These are phyloP conservation scores for Lolium multiflorum DNA, from an alignment of 176 grass and related monocot species.

Conservation along the genomic window DNA sequence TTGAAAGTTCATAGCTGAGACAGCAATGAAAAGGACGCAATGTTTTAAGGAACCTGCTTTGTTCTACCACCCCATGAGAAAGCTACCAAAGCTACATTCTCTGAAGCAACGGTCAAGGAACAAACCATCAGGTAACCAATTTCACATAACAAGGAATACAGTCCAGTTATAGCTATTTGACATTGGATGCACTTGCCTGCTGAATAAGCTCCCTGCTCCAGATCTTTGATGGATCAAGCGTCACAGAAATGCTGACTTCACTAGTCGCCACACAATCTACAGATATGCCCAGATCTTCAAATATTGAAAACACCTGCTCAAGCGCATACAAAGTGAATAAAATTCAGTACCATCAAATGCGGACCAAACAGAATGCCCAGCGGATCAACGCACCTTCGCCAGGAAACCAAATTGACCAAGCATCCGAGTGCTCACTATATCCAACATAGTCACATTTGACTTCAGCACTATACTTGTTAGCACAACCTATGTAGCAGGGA, in stretches of 20 bases:
- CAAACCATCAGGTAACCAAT: neutral
- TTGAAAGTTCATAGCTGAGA: neutral
- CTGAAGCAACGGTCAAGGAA: neutral
- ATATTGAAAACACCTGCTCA: conserved; percentile 88
- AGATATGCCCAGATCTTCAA: conserved; percentile 93
- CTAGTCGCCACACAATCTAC: conserved; percentile 95
- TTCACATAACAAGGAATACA: neutral
- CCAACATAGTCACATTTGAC: conserved; percentile 96
- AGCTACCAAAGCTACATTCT: neutral
- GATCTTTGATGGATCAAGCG: conserved; percentile 89
- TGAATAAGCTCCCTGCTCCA: conserved; percentile 85
- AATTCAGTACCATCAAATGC: conserved; percentile 8
- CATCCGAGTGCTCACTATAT: conserved; percentile 96
- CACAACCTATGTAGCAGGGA: conserved; percentile 56
- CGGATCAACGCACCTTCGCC: conserved; percentile 63
- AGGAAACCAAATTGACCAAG: conserved; percentile 97
- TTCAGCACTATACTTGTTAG: conserved; percentile 96
- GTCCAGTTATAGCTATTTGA: neutral
- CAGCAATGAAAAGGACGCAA: neutral
- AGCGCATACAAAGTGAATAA: conserved; percentile 15
- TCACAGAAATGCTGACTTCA: conserved; percentile 95
- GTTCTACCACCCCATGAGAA: neutral
- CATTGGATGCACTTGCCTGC: conserved; percentile 59
- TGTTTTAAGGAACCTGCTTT: neutral
- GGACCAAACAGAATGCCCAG: conserved; percentile 7